phyloP scores from a whole-genome alignment of 768 basidiomycete species.

The Russula emetica region DNA sequence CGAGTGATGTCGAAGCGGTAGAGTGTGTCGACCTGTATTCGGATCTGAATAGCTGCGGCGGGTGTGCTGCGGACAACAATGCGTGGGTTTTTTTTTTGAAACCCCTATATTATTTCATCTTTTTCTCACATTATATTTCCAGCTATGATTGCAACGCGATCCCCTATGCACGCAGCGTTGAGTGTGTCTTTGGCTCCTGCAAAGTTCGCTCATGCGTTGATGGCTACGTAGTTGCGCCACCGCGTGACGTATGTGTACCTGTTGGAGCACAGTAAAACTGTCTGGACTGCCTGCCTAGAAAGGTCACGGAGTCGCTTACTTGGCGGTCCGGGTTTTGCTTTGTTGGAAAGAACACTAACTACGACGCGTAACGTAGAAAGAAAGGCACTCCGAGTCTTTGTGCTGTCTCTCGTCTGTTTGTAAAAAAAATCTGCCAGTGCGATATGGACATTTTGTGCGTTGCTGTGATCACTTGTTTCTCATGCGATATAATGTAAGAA shows the following conservation, averaged over 20 bases:
- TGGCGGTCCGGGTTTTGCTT: not conserved
- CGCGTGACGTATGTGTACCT: conserved; percentile 27
- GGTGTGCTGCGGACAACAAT: conserved; percentile 32
- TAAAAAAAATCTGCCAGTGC: too few relatives aligned
- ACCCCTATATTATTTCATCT: not conserved
- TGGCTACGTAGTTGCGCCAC: conserved; percentile 29
- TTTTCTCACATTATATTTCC: not conserved
- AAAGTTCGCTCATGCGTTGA: conserved; percentile 31
- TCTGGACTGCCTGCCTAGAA: not conserved
- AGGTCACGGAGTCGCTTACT: not conserved
- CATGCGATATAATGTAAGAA: not conserved
- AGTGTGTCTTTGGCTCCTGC: conserved; percentile 32
- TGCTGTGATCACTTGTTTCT: not conserved
- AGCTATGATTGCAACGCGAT: conserved; percentile 34
- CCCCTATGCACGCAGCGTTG: conserved; percentile 30
- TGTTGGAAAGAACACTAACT: not conserved
- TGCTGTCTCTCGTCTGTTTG: not conserved
- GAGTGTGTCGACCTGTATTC: conserved; percentile 34
- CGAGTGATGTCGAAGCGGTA: conserved; percentile 26
- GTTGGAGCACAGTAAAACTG: not conserved
- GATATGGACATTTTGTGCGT: not conserved
- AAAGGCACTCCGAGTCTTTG: not conserved
- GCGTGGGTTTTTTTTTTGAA: conserved; percentile 26
- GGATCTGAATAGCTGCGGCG: conserved; percentile 35
- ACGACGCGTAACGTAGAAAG: not conserved